Conservation (phyloP, 345 rosid species). For the Brassica cretica region DNA sequence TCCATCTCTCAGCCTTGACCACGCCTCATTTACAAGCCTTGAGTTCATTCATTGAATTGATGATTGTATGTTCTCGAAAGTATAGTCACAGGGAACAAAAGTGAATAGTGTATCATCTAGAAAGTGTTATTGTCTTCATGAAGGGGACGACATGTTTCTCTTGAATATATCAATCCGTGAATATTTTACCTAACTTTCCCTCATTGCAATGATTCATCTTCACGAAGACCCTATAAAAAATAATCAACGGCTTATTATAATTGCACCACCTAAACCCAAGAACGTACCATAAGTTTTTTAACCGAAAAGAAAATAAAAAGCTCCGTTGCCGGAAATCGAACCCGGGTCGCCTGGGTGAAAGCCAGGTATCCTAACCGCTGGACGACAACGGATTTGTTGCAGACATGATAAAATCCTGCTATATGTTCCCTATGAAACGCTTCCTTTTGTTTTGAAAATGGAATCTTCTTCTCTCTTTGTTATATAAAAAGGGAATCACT, state of each 20-base stretch:
- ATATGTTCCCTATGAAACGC: too few relatives aligned
- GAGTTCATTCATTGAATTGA: background rate
- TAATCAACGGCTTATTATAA: background rate
- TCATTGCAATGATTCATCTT: background rate
- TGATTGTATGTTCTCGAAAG: background rate
- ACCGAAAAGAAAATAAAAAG: too few relatives aligned
- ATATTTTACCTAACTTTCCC: background rate
- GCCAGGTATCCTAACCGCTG: constrained; percentile 96
- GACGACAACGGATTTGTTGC: constrained; percentile 67
- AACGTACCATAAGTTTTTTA: too few relatives aligned
- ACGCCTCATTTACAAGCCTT: background rate
- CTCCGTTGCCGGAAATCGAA: constrained; percentile 87
- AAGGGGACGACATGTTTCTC: background rate
- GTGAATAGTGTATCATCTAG: background rate
- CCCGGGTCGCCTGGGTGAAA: constrained; percentile 98
- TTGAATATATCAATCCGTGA: background rate
- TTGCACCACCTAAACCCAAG: background rate
- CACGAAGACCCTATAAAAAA: background rate
- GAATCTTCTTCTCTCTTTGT: background rate
- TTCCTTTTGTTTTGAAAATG: too few relatives aligned
- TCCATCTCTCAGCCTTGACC: background rate
- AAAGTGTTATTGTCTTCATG: background rate
- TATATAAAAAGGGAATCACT: background rate
- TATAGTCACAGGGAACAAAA: background rate
- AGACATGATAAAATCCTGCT: too few relatives aligned